These are phyloP conservation scores for Chlorophyllum brunneum DNA, from an alignment of 768 basidiomycete genomes.

Conservation along the genomic window DNA sequence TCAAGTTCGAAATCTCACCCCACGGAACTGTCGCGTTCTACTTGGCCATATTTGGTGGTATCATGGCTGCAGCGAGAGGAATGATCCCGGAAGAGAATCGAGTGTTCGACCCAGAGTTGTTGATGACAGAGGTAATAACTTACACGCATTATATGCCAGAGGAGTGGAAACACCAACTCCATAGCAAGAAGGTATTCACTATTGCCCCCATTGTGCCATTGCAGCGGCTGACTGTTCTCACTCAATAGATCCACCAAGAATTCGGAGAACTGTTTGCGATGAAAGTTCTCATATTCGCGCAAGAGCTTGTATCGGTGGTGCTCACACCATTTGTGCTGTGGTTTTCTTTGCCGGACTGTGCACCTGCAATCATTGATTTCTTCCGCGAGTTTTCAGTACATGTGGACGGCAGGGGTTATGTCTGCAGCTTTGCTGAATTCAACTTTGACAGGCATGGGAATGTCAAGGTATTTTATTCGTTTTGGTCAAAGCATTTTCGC, in stretches of 20 bases:
- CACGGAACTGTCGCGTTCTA: constrained; percentile 95
- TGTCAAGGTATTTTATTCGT: constrained; percentile 56
- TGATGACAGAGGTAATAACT: constrained; percentile 89
- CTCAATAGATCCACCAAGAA: constrained; percentile 73
- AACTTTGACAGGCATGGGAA: constrained; percentile 96
- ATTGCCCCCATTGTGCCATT: constrained; percentile 10
- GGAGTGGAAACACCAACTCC: constrained; percentile 85
- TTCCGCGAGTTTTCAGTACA: constrained; percentile 98
- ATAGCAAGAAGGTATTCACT: constrained; percentile 71
- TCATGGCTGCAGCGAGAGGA: constrained; percentile 86
- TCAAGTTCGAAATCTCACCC: constrained; percentile 92
- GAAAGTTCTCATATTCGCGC: constrained; percentile 83
- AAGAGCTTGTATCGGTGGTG: constrained; percentile 88
- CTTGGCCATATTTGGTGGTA: constrained; percentile 79
- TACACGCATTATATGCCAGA: constrained; percentile 97
- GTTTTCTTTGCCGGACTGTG: constrained; percentile 87
- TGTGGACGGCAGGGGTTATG: constrained; percentile 93
- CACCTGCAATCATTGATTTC: constrained; percentile 91
- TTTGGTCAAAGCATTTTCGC: background rate
- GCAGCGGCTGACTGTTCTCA: background rate
- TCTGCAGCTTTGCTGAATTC: constrained; percentile 98
- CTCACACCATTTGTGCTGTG: constrained; percentile 93
- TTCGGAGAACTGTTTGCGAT: constrained; percentile 93
- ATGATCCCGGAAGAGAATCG: constrained; percentile 95
- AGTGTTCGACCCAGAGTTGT: constrained; percentile 89